Conservation (phyloP, 331 rosid genomes). For the Pyracantha coccinea region DNA sequence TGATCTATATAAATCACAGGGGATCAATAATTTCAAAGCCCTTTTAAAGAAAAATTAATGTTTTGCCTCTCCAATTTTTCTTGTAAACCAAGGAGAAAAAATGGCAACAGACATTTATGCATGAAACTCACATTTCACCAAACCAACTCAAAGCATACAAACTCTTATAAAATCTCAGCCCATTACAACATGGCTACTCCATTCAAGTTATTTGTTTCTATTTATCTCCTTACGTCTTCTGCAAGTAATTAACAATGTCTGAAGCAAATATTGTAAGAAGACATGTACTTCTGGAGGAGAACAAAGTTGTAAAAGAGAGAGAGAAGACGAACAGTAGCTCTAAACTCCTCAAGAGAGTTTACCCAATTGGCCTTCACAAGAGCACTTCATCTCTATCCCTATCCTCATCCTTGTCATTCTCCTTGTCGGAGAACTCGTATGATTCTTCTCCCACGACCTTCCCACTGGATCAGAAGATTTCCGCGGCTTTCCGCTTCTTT, state of each 20-base stretch:
- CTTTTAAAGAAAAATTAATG: background rate
- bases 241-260: conserved; percentile 34
- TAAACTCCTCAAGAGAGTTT: conserved; percentile 68
- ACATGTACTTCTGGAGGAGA: conserved; percentile 41
- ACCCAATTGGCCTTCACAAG: conserved; percentile 88
- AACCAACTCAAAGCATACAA: conserved; percentile 25
- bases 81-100: conserved; percentile 52
- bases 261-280: conserved; percentile 46
- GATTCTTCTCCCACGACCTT: conserved; percentile 64
- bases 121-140: conserved; percentile 79
- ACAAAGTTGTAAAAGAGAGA: conserved; percentile 47
- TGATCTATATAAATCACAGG: no score
- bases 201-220: background rate
- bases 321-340: conserved; percentile 36
- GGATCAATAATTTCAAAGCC: background rate
- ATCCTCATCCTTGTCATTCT: conserved; percentile 74
- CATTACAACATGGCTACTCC: conserved; percentile 9
- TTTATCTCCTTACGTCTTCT: background rate
- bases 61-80: conserved; percentile 11
- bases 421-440: conserved; percentile 84
- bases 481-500: conserved; percentile 63
- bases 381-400: conserved; percentile 71
- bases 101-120: conserved; percentile 35
- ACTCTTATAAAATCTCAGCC: conserved; percentile 24
- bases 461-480: conserved; percentile 67